Evolutionary conservation across 148 eudicot genomes (phyloP).

Genomic region (Arbutus unedo): DNA sequence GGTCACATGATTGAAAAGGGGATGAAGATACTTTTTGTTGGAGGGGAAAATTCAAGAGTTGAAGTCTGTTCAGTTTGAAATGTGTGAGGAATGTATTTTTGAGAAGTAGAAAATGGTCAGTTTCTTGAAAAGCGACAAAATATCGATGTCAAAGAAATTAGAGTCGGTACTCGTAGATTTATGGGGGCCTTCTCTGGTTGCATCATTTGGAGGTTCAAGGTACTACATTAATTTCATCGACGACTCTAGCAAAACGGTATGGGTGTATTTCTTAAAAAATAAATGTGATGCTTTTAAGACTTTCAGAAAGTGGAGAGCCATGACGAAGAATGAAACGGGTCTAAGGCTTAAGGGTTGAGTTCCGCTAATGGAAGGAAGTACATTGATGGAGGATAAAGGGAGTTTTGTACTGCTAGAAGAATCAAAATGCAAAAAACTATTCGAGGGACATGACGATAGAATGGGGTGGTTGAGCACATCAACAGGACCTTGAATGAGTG

Average conservation of each 20-base stretch:
- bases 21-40: not conserved
- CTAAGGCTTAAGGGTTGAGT: not conserved
- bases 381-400: not conserved
- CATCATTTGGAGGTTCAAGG: too few species aligned
- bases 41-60: not conserved
- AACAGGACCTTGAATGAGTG: not conserved
- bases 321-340: not conserved
- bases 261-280: too few species aligned
- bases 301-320: conserved; percentile 1
- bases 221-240: too few species aligned
- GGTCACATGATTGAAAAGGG: conserved; percentile 10
- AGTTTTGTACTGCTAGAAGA: not conserved
- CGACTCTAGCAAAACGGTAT: too few species aligned
- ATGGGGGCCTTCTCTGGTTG: too few species aligned
- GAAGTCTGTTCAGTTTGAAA: not conserved
- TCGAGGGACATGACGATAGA: not conserved
- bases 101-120: not conserved
- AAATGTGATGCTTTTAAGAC: not conserved
- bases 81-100: not conserved
- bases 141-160: not conserved
- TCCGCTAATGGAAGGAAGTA: not conserved
- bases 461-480: not conserved
- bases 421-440: not conserved
- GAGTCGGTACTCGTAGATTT: not conserved
- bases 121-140: not conserved